Evolutionary conservation across 2,329 filamentous ascomycete species (phyloP).

Genomic region (Penicillium verrucosum): DNA sequence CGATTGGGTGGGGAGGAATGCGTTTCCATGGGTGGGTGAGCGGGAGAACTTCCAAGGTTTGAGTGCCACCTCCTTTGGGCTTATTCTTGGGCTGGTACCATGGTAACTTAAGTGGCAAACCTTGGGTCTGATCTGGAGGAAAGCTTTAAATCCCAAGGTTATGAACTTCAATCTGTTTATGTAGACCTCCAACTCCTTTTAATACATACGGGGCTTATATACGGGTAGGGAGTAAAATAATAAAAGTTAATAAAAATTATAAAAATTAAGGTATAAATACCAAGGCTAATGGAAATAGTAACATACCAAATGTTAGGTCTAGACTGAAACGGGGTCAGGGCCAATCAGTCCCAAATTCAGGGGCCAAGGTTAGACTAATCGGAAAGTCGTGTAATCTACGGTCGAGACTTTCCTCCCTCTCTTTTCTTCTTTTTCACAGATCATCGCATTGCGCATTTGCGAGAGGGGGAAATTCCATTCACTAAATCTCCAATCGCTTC

Average conservation of each 20-base stretch:
- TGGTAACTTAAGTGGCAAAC: neutral
- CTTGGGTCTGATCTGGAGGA: neutral
- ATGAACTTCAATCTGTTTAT: neutral
- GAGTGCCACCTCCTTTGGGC: neutral
- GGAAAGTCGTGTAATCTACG: neutral
- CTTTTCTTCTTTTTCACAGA: slow-evolving; percentile 3
- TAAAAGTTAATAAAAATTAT: too few species aligned
- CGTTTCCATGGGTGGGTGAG: neutral
- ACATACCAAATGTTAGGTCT: slow-evolving; percentile 11
- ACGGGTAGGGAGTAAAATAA: too few species aligned
- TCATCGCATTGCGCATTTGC: neutral
- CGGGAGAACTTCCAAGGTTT: neutral
- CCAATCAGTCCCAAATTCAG: slow-evolving; percentile 21
- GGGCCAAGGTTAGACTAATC: slow-evolving; percentile 10
- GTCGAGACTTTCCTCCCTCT: slow-evolving; percentile 13
- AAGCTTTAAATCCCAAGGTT: neutral
- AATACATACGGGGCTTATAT: too few species aligned
- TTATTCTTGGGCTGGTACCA: neutral
- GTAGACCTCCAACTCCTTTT: too few species aligned
- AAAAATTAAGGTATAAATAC: slow-evolving; percentile 1
- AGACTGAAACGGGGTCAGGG: slow-evolving; percentile 20
- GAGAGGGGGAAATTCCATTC: slow-evolving; percentile 7
- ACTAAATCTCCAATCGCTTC: neutral
- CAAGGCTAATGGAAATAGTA: slow-evolving; percentile 6
- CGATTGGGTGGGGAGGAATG: neutral